Conservation (phyloP, 2,329 filamentous ascomycete genomes). For the Exophiala spinifera region DNA sequence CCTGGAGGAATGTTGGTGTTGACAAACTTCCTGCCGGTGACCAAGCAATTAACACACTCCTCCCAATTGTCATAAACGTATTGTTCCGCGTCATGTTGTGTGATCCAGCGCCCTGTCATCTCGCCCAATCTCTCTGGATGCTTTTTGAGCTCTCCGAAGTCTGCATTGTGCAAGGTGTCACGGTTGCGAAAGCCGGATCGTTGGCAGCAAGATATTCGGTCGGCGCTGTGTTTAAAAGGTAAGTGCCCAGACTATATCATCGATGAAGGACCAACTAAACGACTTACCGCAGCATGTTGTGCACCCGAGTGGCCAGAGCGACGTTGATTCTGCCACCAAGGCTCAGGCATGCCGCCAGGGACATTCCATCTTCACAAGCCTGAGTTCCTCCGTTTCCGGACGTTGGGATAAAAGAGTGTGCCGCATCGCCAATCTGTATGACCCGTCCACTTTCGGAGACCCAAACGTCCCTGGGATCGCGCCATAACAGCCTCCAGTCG, state of each 20-base stretch:
- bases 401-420: conserved; percentile 54
- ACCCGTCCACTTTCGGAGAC: conserved; percentile 33
- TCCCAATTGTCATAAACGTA: conserved; percentile 10
- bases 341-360: conserved; percentile 42
- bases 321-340: conserved; percentile 27
- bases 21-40: background rate
- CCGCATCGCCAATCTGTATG: conserved; percentile 49
- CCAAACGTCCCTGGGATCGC: conserved; percentile 3
- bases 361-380: conserved; percentile 54
- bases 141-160: background rate
- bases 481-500: conserved; percentile 11
- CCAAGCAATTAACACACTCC: background rate
- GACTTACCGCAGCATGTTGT: conserved; percentile 11
- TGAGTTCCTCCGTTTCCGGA: conserved; percentile 55
- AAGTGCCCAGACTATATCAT: background rate
- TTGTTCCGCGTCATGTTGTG: conserved; percentile 7
- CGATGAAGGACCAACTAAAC: background rate
- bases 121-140: background rate
- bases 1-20: conserved; percentile 43
- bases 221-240: background rate
- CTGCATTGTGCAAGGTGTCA: conserved; percentile 4
- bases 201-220: conserved; percentile 8
- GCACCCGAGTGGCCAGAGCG: conserved; percentile 3
- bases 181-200: conserved; percentile 7
- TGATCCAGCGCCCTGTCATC: conserved; percentile 4